Conservation (phyloP, 768 basidiomycete genomes). For the Kwoniella dejecticola region DNA sequence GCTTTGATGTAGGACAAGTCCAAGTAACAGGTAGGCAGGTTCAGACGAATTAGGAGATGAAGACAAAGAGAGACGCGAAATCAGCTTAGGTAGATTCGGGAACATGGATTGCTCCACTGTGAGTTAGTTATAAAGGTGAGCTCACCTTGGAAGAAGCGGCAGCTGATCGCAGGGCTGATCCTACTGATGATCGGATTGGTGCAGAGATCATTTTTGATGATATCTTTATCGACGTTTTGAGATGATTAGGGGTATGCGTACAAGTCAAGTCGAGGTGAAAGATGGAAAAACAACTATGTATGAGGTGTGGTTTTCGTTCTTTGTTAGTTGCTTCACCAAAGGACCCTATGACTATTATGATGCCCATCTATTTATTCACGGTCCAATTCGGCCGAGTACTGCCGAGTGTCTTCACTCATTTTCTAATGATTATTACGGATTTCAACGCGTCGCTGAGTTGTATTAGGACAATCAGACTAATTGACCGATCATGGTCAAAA, state of each 20-base stretch:
- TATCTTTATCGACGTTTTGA: neutral
- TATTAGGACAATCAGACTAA: neutral
- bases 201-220: constrained; percentile 34
- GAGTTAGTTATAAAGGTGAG: too few relatives aligned
- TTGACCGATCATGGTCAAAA: neutral
- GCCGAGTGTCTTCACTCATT: constrained; percentile 3
- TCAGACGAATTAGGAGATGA: too few relatives aligned
- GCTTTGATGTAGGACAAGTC: neutral
- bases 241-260: neutral
- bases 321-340: neutral
- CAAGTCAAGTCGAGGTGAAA: neutral
- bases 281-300: constrained; percentile 1
- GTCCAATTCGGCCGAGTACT: constrained; percentile 25
- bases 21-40: too few relatives aligned
- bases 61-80: neutral
- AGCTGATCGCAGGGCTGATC: constrained; percentile 23
- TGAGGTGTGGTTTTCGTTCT: constrained; percentile 3
- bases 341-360: neutral
- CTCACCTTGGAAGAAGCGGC: constrained; percentile 11
- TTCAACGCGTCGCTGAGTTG: neutral
- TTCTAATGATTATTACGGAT: constrained; percentile 5
- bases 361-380: neutral
- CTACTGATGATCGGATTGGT: constrained; percentile 27
- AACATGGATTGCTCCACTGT: neutral
- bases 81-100: neutral